These are phyloP conservation scores for Dalbergia cochinchinensis DNA, from an alignment of 306 rosid species.

Conservation along the genomic window DNA sequence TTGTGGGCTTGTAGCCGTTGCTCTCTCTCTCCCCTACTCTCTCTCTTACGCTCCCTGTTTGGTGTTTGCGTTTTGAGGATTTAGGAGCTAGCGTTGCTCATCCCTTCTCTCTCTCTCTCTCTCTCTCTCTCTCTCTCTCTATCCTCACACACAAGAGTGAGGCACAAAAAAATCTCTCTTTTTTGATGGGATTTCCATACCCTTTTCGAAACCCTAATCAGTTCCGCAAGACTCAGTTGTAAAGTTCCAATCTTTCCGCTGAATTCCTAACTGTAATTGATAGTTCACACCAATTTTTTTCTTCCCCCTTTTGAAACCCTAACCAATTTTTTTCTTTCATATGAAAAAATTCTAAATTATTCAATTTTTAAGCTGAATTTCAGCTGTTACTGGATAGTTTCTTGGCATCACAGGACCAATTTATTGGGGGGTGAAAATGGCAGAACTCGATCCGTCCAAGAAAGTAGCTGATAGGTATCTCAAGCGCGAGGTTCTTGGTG, in stretches of 20 bases:
- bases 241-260: constrained; percentile 22
- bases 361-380: constrained; percentile 25
- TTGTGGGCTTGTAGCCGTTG: not conserved
- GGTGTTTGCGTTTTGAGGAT: not conserved
- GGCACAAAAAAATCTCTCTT: not conserved
- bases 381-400: constrained; percentile 9
- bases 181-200: constrained; percentile 5
- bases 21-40: not conserved
- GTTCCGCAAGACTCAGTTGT: constrained; percentile 2
- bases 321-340: constrained; percentile 15
- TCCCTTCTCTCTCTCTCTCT: not conserved
- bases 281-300: not conserved
- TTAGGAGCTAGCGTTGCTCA: not conserved
- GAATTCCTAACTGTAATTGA: constrained; percentile 29
- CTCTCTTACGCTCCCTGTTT: not conserved
- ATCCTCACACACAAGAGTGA: not conserved
- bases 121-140: not conserved
- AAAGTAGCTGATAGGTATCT: constrained; percentile 96
- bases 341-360: constrained; percentile 39
- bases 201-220: constrained; percentile 54
- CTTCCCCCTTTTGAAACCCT: constrained; percentile 52
- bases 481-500: constrained; percentile 95
- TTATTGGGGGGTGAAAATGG: constrained; percentile 44
- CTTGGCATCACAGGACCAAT: not conserved
- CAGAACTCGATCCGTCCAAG: constrained; percentile 71